Evolutionary conservation across 1,284 basidiomycete genomes (phyloP), one percentile per base, ranked within the genome.

Genomic region (Kalmanozyma brasiliensis): DNA sequence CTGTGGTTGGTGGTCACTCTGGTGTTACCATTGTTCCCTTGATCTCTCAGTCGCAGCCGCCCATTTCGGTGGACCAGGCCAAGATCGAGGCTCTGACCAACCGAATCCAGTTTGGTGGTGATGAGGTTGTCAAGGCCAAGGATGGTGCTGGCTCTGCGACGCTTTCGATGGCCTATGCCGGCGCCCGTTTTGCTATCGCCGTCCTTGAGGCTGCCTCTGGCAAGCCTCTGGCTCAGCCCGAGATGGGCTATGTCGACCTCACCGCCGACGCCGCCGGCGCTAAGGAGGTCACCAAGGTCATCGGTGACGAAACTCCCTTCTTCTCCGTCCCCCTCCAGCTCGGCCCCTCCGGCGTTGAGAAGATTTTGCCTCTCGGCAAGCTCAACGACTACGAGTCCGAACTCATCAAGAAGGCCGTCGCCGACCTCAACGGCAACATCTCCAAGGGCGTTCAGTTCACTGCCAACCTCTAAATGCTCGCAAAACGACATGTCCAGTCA

Each of bases 1-100:
- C 94, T 62, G 94, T 98, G 73, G 86, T 98, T 59, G 95, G 96
- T 80, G 95, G 96, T 42, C 95, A 98, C 89, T 93, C 91, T 41
- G 95, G 96, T 76, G 87, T 90, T 43, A 98, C 95, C 63, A 98
- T 98, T 82, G 90, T 98, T 22, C 95, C 95, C 38, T 87, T 98
- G 45, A 89, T 98, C 78, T 93, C 91, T 40, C 95, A 98, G 85
- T 86, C 87, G 42, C 49, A 74, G 46, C 81, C 81, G 3, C 38
- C 56, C 17, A 61, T 76, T 44, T 47, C 59, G 36, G 65, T 79
- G n/a, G 73, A 69, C 53, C 69, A 78, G 64, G 56, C 66, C 40
- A 85, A 81, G 30, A 89, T 89, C 82, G 85, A 86, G 36, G 85
- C 87, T 73, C 86, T 94, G 62, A 89, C 93, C 67, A 85, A 94